phyloP scores from a whole-genome alignment of 257 asterid genomes.

The Gentiana macrophylla region DNA sequence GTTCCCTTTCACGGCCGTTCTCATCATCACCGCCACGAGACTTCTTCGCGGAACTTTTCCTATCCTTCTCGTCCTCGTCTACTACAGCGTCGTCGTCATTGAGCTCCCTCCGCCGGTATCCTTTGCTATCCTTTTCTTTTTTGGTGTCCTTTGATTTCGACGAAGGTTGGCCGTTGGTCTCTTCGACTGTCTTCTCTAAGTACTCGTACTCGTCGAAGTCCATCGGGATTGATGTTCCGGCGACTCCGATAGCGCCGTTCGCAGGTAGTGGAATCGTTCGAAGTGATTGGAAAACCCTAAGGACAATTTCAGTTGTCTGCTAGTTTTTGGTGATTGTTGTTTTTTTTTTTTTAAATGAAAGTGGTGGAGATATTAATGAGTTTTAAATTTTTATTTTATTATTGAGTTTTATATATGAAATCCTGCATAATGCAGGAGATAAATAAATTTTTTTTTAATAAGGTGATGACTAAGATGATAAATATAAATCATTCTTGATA shows the following conservation, averaged over 20 bases:
- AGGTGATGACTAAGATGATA: too few species aligned
- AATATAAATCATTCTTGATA: too few species aligned
- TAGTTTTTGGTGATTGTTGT: too few species aligned
- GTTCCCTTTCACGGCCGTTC: slow-evolving; percentile 35
- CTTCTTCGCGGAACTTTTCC: slow-evolving; percentile 57
- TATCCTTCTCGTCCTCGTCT: slow-evolving; percentile 59
- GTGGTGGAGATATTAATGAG: too few species aligned
- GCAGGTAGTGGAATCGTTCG: too few species aligned
- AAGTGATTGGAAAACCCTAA: too few species aligned
- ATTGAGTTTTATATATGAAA: too few species aligned
- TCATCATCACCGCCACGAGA: slow-evolving; percentile 45
- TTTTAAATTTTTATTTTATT: too few species aligned
- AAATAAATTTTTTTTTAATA: too few species aligned
- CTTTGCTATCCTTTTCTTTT: slow-evolving; percentile 16
- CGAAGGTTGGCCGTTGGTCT: slow-evolving; percentile 34
- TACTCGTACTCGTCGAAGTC: slow-evolving; percentile 99
- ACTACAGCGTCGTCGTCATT: slow-evolving; percentile 40
- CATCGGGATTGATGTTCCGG: slow-evolving; percentile 24
- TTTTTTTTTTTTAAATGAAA: too few species aligned
- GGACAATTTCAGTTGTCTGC: too few species aligned
- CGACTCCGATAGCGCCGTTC: not conserved
- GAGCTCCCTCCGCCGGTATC: slow-evolving; percentile 60
- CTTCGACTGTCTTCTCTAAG: slow-evolving; percentile 92
- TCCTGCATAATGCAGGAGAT: too few species aligned
- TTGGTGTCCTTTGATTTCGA: slow-evolving; percentile 44